Conservation (phyloP, 768 basidiomycete genomes). For the Mycena sanguinolenta region DNA sequence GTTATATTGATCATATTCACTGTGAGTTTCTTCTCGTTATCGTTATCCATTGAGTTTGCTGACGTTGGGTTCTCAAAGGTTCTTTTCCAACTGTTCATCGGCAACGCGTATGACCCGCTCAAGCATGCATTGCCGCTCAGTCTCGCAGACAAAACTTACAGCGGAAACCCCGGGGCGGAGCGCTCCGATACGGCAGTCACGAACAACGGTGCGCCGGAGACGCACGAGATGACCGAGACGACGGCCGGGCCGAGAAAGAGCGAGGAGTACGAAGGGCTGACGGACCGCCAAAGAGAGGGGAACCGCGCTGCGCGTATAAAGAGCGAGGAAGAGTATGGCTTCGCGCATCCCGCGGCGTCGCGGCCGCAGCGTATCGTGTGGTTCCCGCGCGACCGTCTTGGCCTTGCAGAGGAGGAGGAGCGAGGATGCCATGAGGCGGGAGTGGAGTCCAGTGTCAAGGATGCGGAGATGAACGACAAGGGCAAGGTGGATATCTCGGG, state of each 20-base stretch:
- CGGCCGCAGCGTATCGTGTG: slow-evolving; percentile 85
- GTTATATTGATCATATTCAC: slow-evolving; percentile 88
- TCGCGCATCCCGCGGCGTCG: slow-evolving; percentile 88
- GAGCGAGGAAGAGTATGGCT: slow-evolving; percentile 69
- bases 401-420: slow-evolving; percentile 74
- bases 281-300: slow-evolving; percentile 21
- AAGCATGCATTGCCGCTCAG: slow-evolving; percentile 81
- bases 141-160: slow-evolving; percentile 78
- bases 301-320: slow-evolving; percentile 25
- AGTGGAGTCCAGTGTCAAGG: slow-evolving; percentile 61
- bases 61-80: slow-evolving; percentile 53
- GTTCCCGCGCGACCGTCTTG: slow-evolving; percentile 83
- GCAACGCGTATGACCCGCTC: slow-evolving; percentile 86
- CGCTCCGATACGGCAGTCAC: slow-evolving; percentile 13
- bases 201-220: slow-evolving; percentile 29
- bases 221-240: slow-evolving; percentile 24
- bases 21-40: slow-evolving; percentile 58
- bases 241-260: slow-evolving; percentile 16
- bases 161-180: slow-evolving; percentile 35
- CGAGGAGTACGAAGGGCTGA: slow-evolving; percentile 32
- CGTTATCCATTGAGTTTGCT: neutral
- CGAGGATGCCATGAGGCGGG: slow-evolving; percentile 64
- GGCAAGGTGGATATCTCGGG: slow-evolving; percentile 62
- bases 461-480: slow-evolving; percentile 71
- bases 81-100: slow-evolving; percentile 80